These are phyloP conservation scores for Apiospora aurea DNA, from an alignment of 2,329 filamentous ascomycete species.

Conservation along the genomic window DNA sequence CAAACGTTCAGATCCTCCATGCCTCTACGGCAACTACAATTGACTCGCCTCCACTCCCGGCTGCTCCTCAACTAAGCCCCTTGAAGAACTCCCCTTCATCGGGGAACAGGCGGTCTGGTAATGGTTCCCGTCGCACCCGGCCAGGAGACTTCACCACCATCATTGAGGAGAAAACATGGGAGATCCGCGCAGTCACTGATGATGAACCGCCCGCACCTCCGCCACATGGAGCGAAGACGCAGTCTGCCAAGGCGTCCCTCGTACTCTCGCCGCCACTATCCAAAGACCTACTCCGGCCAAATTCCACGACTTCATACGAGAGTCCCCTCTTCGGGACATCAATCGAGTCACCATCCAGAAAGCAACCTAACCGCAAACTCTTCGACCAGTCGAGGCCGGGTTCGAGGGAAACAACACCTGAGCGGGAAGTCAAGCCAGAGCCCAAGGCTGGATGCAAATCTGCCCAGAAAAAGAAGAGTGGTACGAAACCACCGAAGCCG, in stretches of 20 bases:
- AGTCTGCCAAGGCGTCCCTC: constrained; percentile 40
- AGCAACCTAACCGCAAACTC: constrained; percentile 39
- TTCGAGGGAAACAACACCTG: constrained; percentile 29
- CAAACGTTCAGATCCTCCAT: constrained; percentile 43
- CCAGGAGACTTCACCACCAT: constrained; percentile 54
- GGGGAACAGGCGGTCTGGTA: constrained; percentile 51
- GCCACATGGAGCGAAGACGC: constrained; percentile 39
- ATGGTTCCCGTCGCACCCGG: constrained; percentile 43
- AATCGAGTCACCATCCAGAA: constrained; percentile 40
- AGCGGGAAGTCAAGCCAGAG: constrained; percentile 28
- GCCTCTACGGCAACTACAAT: constrained; percentile 41
- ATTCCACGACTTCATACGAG: constrained; percentile 37
- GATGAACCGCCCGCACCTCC: constrained; percentile 37
- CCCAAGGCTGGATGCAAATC: constrained; percentile 21
- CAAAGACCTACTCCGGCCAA: constrained; percentile 24
- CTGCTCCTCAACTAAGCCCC: constrained; percentile 57
- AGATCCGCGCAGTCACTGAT: constrained; percentile 44
- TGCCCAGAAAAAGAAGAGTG: constrained; percentile 12
- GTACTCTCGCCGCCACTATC: constrained; percentile 31
- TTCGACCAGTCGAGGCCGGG: constrained; percentile 36
- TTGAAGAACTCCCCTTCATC: constrained; percentile 59
- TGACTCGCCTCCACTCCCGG: constrained; percentile 54
- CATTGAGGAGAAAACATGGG: constrained; percentile 55
- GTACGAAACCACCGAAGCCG: not conserved
- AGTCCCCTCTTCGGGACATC: constrained; percentile 44